Base-by-base conservation (phyloP, 2,329 filamentous ascomycete genomes). In the Chaetomiaceae sp. region DNA sequence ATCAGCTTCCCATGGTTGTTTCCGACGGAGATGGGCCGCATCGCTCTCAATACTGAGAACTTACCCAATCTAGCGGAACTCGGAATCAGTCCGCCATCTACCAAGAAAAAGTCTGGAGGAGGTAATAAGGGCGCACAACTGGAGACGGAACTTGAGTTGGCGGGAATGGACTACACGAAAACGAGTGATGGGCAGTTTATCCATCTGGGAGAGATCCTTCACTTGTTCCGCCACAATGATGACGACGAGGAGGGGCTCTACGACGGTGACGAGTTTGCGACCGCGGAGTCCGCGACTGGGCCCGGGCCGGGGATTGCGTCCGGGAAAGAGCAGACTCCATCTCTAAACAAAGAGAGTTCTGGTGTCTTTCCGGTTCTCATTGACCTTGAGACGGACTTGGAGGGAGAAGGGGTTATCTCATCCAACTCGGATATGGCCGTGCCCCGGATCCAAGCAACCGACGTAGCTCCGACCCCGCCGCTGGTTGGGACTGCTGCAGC, bases 1-100 rank as follows among this genome's bases (percentile, higher is more conserved):
- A 94, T 96, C 62, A 94, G 86, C 54, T 97, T 96, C 62, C 92
- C 94, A 0, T 99, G 94, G 94, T 74, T 97, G 2, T 95, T 97
- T 58, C 77, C 84, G 11, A 77, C 79, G 40, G 80, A 90, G 54
- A 74, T 95, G 4, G 85, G 86, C 1, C 77, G 77, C 43, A 84
- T 95, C 61, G 62, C 59, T 1, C 40, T 38, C 7, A 55, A 43
- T 1, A 34, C 32, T 4, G 56, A 59, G 30, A 42, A 42, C 30
- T 18, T 30, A n/a, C 14, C 37, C 5, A 49, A 20, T 10, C 16
- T 37, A 29, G 5, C n/a, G 21, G 51, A 53, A 7, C 20, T 54
- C 7, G 41, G 41, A 4, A 16, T 34, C 20, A 20, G 8, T 16
- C 16, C 34, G 4, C 23, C 27, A n/a, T 27, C 36, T 9, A 32